Evolutionary conservation across 257 asterid species (phyloP).

Genomic region (Solanum bulbocastanum): DNA sequence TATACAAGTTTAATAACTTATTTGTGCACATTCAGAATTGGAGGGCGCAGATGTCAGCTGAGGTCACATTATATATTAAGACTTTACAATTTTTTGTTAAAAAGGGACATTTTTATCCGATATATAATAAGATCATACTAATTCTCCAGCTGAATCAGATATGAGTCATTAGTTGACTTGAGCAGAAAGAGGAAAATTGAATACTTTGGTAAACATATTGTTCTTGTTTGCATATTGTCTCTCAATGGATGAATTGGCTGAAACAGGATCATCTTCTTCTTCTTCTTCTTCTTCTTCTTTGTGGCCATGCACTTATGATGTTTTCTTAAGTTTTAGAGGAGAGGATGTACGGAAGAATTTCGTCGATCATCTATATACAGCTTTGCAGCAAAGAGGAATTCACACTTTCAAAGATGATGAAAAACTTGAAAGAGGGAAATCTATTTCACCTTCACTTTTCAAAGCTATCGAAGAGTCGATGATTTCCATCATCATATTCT

Average conservation of each 20-base stretch:
- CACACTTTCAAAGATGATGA: neutral
- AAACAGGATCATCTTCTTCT: neutral
- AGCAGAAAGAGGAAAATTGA: neutral
- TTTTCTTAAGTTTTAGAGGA: neutral
- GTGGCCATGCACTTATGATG: neutral
- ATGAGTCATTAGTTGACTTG: neutral
- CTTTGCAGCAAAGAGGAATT: neutral
- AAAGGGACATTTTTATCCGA: neutral
- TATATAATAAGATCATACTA: neutral
- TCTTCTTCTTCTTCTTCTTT: neutral
- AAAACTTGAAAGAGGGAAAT: neutral
- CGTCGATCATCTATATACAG: neutral
- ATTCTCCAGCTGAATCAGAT: neutral
- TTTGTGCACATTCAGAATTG: neutral
- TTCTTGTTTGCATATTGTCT: neutral
- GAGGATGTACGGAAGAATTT: neutral
- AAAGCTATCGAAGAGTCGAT: neutral
- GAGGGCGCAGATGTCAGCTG: too few species aligned
- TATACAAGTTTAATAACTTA: neutral
- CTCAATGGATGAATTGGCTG: neutral
- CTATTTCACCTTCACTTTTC: neutral
- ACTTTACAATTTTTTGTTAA: neutral
- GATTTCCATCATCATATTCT: neutral
- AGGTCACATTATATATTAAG: neutral
- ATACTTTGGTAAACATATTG: neutral